Evolutionary conservation across 257 asterid species (phyloP).

Genomic region (Ilex asprella): DNA sequence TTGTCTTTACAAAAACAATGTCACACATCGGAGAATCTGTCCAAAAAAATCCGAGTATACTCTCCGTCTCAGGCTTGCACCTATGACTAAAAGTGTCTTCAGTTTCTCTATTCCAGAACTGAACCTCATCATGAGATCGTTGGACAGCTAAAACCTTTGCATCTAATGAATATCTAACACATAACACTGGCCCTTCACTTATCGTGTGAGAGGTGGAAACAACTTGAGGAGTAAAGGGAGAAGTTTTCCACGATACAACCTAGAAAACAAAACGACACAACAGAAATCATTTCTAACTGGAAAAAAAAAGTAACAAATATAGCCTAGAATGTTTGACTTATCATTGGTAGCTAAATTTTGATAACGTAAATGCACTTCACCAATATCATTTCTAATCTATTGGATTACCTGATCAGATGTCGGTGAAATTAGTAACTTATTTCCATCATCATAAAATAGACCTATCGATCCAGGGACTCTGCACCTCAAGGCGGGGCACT

Average conservation of each 20-base stretch:
- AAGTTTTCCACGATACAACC: constrained; percentile 82
- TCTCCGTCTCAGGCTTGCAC: constrained; percentile 72
- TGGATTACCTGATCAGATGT: constrained; percentile 64
- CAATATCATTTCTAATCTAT: background rate
- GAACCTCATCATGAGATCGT: constrained; percentile 73
- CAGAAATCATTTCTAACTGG: constrained; percentile 16
- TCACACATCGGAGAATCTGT: constrained; percentile 75
- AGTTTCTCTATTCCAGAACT: constrained; percentile 68
- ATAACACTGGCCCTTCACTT: constrained; percentile 74
- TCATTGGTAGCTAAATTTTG: no score
- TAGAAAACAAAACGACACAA: constrained; percentile 20
- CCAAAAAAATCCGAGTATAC: constrained; percentile 92
- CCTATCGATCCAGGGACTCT: constrained; percentile 52
- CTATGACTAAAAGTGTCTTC: constrained; percentile 54
- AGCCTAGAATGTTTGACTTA: no score
- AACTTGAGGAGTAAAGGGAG: constrained; percentile 62
- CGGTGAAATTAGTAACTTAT: constrained; percentile 56
- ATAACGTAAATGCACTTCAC: constrained; percentile 2
- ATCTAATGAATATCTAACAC: constrained; percentile 78
- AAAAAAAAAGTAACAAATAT: constrained; percentile 5
- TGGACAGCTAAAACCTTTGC: constrained; percentile 82
- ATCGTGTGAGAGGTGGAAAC: constrained; percentile 63
- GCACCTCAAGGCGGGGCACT: constrained; percentile 77
- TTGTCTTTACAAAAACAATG: constrained; percentile 78
- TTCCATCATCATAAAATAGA: constrained; percentile 74